Evolutionary conservation across 148 eudicot genomes (phyloP), one percentile per base, ranked within the genome.

Genomic region (Cornus suecica): DNA sequence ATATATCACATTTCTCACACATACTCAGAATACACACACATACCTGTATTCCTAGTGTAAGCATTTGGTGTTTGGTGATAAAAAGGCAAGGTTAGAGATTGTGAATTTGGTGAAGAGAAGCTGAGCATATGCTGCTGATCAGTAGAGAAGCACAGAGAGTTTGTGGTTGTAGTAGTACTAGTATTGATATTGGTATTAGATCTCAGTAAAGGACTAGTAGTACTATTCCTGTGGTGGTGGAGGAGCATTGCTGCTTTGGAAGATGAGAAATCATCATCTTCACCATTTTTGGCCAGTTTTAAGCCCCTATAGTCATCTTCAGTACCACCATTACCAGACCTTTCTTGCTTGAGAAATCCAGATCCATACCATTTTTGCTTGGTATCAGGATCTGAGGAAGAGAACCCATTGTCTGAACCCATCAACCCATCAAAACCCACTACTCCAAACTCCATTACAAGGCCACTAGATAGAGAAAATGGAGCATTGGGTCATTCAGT

Each of bases 101-200:
- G 80, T 14, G 80, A 75, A 67, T 77, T 80, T 8, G 83, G 85
- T 4, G 85, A 75, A 71, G 90, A 87, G 80, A 87, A 87, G 72
- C 87, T 81, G 20, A 86, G 83, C 86, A 86, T 83, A 32, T 32
- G 37, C 63, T 83, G 80, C 65, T 77, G 80, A 18, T 77, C 81
- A 66, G 75, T 32, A 71, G 61, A 74, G 25, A 32, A 37, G 42
- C 7, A 37, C 9, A 37, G 42, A 37, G 42, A 37, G 42, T 4
- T 3, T 4, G 4, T 32, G 37, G 4, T 32, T 4, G 4, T 32
- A 1, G 37, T 32, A 32, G 37, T 1, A 1, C 9, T 37, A 37
- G 42, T 4, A 77, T 66, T n/a, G 60, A 30, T 60, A 54, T 76
- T 18, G 72, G 30, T 66, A 77, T 66, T 74, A 73, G 84, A 81